phyloP scores from a whole-genome alignment of 768 basidiomycete species.

The Roridomyces roridus region DNA sequence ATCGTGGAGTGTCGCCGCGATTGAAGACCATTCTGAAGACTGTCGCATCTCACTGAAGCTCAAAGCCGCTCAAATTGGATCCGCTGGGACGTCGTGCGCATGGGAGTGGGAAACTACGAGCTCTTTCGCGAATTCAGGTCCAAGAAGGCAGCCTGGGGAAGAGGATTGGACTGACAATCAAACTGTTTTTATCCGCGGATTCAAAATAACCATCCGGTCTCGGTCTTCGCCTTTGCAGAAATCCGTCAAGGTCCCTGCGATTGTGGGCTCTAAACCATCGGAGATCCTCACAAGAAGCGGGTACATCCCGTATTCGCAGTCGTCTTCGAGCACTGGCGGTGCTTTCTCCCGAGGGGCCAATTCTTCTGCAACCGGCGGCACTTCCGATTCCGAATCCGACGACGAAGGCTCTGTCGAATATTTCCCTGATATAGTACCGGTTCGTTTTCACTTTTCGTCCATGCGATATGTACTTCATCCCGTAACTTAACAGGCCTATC shows the following conservation, averaged over 20 bases:
- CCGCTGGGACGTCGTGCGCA: slow-evolving; percentile 1
- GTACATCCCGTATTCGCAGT: neutral
- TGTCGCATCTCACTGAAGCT: slow-evolving; percentile 4
- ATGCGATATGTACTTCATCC: neutral
- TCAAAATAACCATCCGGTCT: slow-evolving; percentile 13
- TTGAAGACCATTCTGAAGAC: neutral
- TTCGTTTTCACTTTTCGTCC: neutral
- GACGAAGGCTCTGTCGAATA: neutral
- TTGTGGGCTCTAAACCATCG: neutral
- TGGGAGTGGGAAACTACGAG: slow-evolving; percentile 15
- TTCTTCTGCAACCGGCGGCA: neutral
- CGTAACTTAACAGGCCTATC: neutral
- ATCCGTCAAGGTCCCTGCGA: neutral
- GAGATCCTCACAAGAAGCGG: neutral
- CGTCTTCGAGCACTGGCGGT: neutral
- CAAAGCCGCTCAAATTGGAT: slow-evolving; percentile 8
- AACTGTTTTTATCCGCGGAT: slow-evolving; percentile 18
- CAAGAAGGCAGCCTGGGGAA: neutral
- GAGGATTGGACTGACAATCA: slow-evolving; percentile 9
- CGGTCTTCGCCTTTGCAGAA: neutral
- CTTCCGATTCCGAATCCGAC: neutral
- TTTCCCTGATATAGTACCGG: too few relatives aligned
- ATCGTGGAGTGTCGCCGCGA: slow-evolving; percentile 8
- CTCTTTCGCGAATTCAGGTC: slow-evolving; percentile 8
- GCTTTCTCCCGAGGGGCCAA: neutral